A percentile compares a stretch with the other conserved stretches of the same genome.
These are phyloP conservation scores for Camelina laxa DNA, from an alignment of 345 rosid species.

Conservation along the genomic window DNA sequence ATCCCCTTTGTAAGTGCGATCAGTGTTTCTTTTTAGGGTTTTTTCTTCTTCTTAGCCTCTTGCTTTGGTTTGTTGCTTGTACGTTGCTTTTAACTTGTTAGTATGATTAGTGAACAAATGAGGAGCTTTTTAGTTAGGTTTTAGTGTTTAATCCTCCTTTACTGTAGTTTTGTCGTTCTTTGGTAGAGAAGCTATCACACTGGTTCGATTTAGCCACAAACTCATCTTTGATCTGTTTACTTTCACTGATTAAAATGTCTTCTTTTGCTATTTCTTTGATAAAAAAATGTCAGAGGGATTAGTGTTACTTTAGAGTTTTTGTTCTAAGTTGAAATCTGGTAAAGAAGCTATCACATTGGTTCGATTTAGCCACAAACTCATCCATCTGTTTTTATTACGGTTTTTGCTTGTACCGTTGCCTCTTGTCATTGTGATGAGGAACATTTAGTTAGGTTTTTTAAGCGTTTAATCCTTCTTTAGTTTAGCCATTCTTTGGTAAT, in stretches of 20 bases:
- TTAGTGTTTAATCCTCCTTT: background rate
- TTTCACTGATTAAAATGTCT: too few species aligned
- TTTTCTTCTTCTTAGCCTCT: background rate
- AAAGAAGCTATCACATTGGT: too few species aligned
- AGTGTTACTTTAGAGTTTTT: too few species aligned
- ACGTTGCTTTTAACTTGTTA: background rate
- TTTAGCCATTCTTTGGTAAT: constrained; percentile 2
- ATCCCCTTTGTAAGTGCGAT: background rate
- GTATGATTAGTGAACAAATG: background rate
- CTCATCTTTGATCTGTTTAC: too few species aligned
- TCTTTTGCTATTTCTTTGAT: too few species aligned
- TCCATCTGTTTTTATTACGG: background rate
- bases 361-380: too few species aligned
- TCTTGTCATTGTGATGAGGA: background rate
- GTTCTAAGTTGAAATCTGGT: too few species aligned
- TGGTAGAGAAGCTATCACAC: too few species aligned
- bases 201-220: too few species aligned
- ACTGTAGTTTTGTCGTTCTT: too few species aligned
- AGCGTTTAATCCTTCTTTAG: background rate
- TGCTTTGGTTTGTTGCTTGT: background rate
- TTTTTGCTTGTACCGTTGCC: background rate
- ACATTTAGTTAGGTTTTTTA: background rate
- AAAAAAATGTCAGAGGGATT: too few species aligned
- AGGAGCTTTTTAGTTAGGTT: background rate
- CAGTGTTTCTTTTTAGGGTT: background rate